These are phyloP conservation scores for Lophium mytilinum DNA, from an alignment of 495 filamentous ascomycete genomes.

Conservation along the genomic window DNA sequence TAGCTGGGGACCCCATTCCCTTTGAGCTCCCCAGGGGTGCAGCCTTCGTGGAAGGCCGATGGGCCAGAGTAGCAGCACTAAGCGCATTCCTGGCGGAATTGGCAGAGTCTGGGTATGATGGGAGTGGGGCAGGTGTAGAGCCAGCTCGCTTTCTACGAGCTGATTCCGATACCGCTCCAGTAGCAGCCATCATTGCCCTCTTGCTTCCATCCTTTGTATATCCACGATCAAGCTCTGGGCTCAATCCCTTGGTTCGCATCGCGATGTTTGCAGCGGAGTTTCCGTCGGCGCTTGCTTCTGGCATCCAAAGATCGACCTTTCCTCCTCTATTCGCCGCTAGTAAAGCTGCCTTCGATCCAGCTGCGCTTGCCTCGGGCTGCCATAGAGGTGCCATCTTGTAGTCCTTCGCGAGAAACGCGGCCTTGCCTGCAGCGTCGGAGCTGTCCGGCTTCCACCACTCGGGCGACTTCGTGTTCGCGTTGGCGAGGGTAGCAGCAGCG, in stretches of 20 bases:
- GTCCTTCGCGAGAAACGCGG: constrained; percentile 61
- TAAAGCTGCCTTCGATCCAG: constrained; percentile 65
- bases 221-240: constrained; percentile 38
- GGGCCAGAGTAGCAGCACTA: constrained; percentile 56
- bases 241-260: constrained; percentile 38
- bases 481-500: constrained; percentile 64
- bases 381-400: constrained; percentile 49
- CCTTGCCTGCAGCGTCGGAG: constrained; percentile 56
- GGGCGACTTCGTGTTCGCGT: constrained; percentile 54
- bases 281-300: constrained; percentile 42
- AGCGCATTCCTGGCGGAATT: constrained; percentile 57
- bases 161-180: constrained; percentile 53
- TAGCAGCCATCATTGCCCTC: constrained; percentile 62
- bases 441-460: constrained; percentile 54
- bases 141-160: constrained; percentile 52
- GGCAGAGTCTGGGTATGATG: constrained; percentile 48
- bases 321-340: constrained; percentile 56
- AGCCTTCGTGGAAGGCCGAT: constrained; percentile 33
- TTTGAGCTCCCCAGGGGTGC: constrained; percentile 10
- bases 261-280: constrained; percentile 53
- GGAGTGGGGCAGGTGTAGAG: constrained; percentile 48
- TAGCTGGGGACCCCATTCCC: constrained; percentile 32
- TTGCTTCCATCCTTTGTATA: constrained; percentile 42
- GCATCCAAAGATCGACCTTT: constrained; percentile 44
- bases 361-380: constrained; percentile 47